These are phyloP conservation scores for Aspergillus bridgeri DNA, from an alignment of 495 filamentous ascomycete species.

Conservation along the genomic window DNA sequence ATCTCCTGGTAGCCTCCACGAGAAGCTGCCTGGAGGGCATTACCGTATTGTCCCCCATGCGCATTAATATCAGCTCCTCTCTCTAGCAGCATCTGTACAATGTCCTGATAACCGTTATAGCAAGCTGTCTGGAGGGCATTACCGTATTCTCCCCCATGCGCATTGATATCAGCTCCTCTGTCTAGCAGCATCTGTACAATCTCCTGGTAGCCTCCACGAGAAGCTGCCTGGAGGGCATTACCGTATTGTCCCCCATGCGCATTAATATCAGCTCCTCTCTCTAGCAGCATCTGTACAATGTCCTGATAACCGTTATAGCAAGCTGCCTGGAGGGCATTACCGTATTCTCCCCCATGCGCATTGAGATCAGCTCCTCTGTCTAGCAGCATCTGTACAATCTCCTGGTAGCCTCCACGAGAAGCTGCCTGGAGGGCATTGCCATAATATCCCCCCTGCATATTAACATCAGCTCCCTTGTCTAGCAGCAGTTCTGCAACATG, in stretches of 20 bases:
- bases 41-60: no score
- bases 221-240: no score
- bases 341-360: slow-evolving; percentile 9
- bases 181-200: slow-evolving; percentile 20
- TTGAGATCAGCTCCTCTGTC: slow-evolving; percentile 19
- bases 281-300: slow-evolving; percentile 17
- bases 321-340: slow-evolving; percentile 19
- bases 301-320: slow-evolving; percentile 11
- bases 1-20: no score
- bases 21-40: no score
- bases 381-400: slow-evolving; percentile 19
- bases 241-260: no score
- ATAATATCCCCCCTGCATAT: slow-evolving; percentile 6
- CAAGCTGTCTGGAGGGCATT: slow-evolving; percentile 20
- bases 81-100: slow-evolving; percentile 19
- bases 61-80: slow-evolving; percentile 16
- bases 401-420: slow-evolving; percentile 8
- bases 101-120: slow-evolving; percentile 7
- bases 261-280: slow-evolving; percentile 17
- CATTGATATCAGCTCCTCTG: slow-evolving; percentile 18
- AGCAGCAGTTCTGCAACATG: slow-evolving; percentile 3
- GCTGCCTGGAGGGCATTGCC: slow-evolving; percentile 22
- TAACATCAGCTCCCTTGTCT: slow-evolving; percentile 10
- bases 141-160: slow-evolving; percentile 9
- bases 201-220: no score